Evolutionary conservation across 2,329 filamentous ascomycete genomes (phyloP), one percentile per base, ranked within the genome.

Genomic region (Verticillium isaacii): DNA sequence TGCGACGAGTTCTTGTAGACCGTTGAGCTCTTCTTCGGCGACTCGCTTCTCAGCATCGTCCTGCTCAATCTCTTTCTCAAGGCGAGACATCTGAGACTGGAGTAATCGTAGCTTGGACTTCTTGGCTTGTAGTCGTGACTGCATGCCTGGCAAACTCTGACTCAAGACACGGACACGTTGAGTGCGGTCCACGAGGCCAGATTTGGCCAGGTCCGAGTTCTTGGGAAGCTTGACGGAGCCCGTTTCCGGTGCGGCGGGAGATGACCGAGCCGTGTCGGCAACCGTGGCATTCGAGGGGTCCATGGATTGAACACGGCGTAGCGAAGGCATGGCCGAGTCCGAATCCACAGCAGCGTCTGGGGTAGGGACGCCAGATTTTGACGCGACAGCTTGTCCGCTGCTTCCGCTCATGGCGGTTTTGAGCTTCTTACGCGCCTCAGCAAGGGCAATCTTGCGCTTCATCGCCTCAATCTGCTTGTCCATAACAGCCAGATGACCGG

Each of bases 401-500:
- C 32, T 45, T 23, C 50, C 55, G 45, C n/a, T 63, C 57, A 63
- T 58, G 29, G 59, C 57, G 36, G 57, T 58, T 61, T 77, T 80
- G 56, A 75, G 73, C 67, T 77, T 82, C 68, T 81, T 81, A 67
- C 80, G 82, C 11, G 84, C 84, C 70, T 87, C 84, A 17, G 82
- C 82, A 66, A 85, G 80, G 2, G 84, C 84, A 67, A 87, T 87
- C 65, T 76, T 82, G 37, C 78, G 77, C 69, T 85, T 87, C 75
- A 88, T 82, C 59, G 82, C 79, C 67, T 87, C 82, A 36, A 89
- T 89, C 65, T 83, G 80, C 61, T 80, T 82, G 65, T 84, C 81
- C 74, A 85, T 85, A 45, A 73, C 75, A 55, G 78, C 74, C 25
- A 86, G 69, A 62, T 83, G 76, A 37, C 73, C 68, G 39, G 73